Evolutionary conservation across 345 rosid species (phyloP), one percentile per base, ranked within the genome.

Genomic region (Brassica carinata): DNA sequence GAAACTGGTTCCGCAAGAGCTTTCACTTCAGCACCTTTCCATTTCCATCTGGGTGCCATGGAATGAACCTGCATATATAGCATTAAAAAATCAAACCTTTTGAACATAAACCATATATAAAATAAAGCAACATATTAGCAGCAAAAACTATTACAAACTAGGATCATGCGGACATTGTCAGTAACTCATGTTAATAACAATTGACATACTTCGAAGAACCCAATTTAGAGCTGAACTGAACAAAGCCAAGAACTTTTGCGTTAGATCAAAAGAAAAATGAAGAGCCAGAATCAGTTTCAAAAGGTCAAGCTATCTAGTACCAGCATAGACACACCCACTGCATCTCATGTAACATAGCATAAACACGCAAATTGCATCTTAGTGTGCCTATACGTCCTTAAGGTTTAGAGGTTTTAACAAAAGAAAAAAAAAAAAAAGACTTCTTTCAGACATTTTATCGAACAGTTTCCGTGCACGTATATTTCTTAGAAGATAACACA

Each of bases 41-140:
- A 90, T 86, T 94, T 94, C 98, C 97, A 91, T 83, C 98, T 90
- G 10, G 96, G 88, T 15, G 62, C 87, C 97, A 92, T 91, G 51
- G 29, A 79, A 67, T 31, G 10, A 3, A 18, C 11, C 45, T 58
- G 19, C 59, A 68, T 10, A 68, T 2, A 51, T 18, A 64, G 23
- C 23, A 51, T 11, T 5, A 48, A 29, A 29, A 75, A 64, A 18
- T 18, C 10, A 58, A 58, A 58, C 27, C 61, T 55, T 55, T 55
- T 55, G 62, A 55, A 17, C 62, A 55, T 55, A 55, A 17, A 17
- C 17, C 14, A 55, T 17, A 55, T 51, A 14, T 9, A 40, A 45
- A 11, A 45, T 10, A 45, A 45, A 11, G 5, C 14, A 45, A 45
- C 13, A 40, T 40, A 40, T 40, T 8, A 40, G 11, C 45, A 8